A percentile compares a stretch with the other conserved stretches of the same genome.
phyloP scores from a whole-genome alignment of 169 alveolate species.

The Plasmodium fragile region DNA sequence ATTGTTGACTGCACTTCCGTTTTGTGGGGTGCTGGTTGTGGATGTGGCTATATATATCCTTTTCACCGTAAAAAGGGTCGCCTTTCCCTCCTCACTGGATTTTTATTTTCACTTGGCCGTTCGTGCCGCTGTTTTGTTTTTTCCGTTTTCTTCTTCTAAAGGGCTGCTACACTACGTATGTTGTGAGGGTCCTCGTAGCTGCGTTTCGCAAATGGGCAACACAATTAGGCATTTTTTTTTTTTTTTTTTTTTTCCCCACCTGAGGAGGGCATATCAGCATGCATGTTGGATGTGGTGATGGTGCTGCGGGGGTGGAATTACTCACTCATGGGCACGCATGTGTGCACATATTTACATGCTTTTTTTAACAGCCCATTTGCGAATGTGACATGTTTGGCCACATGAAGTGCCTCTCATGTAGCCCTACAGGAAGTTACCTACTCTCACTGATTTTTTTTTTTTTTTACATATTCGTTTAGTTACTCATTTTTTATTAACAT shows the following conservation, averaged over 20 bases:
- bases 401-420: not conserved
- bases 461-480: not conserved
- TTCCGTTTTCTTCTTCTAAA: not conserved
- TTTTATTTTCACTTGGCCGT: not conserved
- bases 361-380: not conserved
- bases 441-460: not conserved
- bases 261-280: not conserved
- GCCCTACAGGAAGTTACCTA: not conserved
- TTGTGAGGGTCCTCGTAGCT: not conserved
- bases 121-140: not conserved
- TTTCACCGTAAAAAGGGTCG: not conserved
- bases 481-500: not conserved
- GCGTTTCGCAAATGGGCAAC: not conserved
- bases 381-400: not conserved
- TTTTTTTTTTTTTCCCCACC: not conserved
- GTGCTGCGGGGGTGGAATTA: not conserved
- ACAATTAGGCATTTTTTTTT: constrained; percentile 2
- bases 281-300: not conserved
- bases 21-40: too few relatives aligned
- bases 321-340: not conserved
- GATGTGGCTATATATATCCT: not conserved
- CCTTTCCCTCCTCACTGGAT: not conserved
- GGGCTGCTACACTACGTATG: not conserved
- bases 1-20: not conserved
- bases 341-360: not conserved